Base-by-base conservation (phyloP, 768 basidiomycete genomes). In the Lactifluus volemus region DNA sequence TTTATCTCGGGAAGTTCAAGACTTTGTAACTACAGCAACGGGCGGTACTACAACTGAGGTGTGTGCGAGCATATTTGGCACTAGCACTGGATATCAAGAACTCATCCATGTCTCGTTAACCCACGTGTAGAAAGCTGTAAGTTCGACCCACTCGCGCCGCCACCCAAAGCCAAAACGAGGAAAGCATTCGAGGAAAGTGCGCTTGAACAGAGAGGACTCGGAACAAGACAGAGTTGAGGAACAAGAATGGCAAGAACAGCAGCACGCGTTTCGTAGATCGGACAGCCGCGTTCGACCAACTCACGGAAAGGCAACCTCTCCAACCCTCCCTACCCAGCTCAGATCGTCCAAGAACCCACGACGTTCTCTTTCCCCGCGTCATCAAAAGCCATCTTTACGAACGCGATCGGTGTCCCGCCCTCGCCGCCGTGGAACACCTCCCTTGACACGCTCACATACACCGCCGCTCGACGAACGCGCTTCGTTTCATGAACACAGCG, bases 1-100 rank as follows among this genome's bases (percentile, higher is more conserved):
- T 69, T 81, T 92, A 5, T 82, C 87, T 11, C 77, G 82, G 53
- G 89, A 92, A 70, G 68, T 90, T 41, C 83, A 83, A 49, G 83
- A 83, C 11, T 91, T 92, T 70, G 78, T 90, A 29, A 72, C 79
- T 19, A 85, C 76, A 67, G 89, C 89, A 51, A 82, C 84, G 9
- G 84, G 83, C 5, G 72, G 73, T 8, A 51, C 19, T 17, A 55
- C 58, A 5, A 30, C 41, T 5, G 57, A 68, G 65, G 68, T 67
- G 42, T 38, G 62, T 59, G 36, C 14, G 21, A 17, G 25, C 36
- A 25, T 19, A 19, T 55, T 34, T 55, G 11, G 53, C 10, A 6
- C 53, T 29, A 11, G 39, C 9, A 21, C n/a, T 32, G 30, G 4
- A 15, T 49, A 30, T 21, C 38, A 25, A 32, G 41, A 45, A 52